Evolutionary conservation across 805 yeast genomes (phyloP), one percentile per base, ranked within the genome.

Genomic region (Schwanniomyces polymorphus): DNA sequence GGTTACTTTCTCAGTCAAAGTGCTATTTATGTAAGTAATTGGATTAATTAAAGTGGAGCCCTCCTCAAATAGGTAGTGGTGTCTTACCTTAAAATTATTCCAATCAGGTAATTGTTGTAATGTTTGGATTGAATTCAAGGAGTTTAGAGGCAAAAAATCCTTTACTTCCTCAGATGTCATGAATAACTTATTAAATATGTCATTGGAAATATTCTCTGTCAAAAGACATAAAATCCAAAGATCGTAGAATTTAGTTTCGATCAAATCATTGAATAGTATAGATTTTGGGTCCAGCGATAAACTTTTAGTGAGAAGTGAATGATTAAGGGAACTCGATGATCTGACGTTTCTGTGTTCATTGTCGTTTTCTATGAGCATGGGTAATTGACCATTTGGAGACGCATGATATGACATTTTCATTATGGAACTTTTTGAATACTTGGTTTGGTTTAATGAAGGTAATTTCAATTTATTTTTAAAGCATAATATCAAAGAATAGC

Each of bases 291-390:
- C 43, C 7, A 38, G 26, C 6, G 28, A 23, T 9, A 45, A 27
- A n/a, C 29, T 38, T 25, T 41, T 38, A 5, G 29, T 31, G 12
- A 34, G 31, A 12, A 50, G 18, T 4, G 46, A 43, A 9, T 38
- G 27, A 26, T 40, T 43, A 6, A 59, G 33, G 7, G 51, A 49
- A 3, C 38, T 27, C 23, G 44, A 40, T 1, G 54, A 43, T 27
- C 66, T 56, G 2, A 72, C 58, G 5, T 72, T 63, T 48, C 79
- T 65, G 4, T 31, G 31, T 2, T 60, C 54, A 12, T 63, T 54
- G 23, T 56, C 66, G 51, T 75, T 82, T 54, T 84, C 89, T 2
- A 84, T 64, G 10, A 82, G 64, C 1, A 84, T 63, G 0, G 90
- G 90, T 16, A 85, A 59, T 17, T 74, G 72, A 11, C 75, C 74